Evolutionary conservation across 495 filamentous ascomycete genomes (phyloP), one percentile per base, ranked within the genome.

Genomic region (Trichoderma parareesei): DNA sequence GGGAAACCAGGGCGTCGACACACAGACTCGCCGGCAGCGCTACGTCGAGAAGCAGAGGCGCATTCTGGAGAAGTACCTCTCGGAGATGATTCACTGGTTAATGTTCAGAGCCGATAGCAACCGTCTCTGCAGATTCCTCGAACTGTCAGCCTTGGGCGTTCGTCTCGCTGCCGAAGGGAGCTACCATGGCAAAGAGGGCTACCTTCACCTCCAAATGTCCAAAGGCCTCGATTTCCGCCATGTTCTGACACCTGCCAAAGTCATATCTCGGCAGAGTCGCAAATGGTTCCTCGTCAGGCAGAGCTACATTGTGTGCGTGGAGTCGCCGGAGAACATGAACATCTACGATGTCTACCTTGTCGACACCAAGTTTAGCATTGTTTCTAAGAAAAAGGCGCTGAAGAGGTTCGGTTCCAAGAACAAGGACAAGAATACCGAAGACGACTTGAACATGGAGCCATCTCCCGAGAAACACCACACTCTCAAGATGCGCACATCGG

Each of bases 261-360:
- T 97, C 67, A 89, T 89, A 69, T 85, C 86, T 53, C 84, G 92
- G 18, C 93, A 97, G 76, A 86, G 82, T 64, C 91, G 92, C 8
- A 96, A 96, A 73, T 99, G 94, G 94, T 99, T 99, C 73, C 79
- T 96, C 42, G 93, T 99, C n/a, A 81, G 94, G 60, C 93, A 98
- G 73, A 96, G 91, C 74, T 99, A 98, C 69, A 87, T 99, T 64
- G 93, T 96, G 64, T 98, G 95, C 68, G 93, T 98, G 48, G 93
- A 99, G 72, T 97, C 93, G 1, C 94, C 94, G 11, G 93, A 98
- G 69, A 93, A 93, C 68, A 96, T 97, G 93, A 95, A 96, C 71
- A 96, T 98, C 48, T 98, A 97, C 71, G 94, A 99, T 77, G 94
- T 98, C 67, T 97, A 98, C 72, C 82, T 99, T 9, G 89, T 97